Evolutionary conservation across 108 stramenopile species (phyloP).

Genomic region (Aurantiochytrium sp.): DNA sequence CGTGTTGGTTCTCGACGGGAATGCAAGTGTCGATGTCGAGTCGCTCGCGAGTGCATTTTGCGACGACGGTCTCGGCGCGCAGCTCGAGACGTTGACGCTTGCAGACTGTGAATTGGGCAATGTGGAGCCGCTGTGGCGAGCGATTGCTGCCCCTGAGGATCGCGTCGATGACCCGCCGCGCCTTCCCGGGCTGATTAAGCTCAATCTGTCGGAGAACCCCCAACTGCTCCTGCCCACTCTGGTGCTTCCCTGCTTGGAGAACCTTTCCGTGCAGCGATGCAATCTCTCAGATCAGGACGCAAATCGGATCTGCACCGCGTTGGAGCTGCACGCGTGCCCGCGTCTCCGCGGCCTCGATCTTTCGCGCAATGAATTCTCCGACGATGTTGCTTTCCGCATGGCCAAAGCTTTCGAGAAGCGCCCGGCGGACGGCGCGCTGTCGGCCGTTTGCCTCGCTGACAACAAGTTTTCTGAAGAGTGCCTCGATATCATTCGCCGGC

Average conservation of each 20-base stretch:
- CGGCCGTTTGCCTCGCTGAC: not conserved
- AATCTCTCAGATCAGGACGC: not conserved
- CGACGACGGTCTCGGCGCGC: not conserved
- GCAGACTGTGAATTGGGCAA: not conserved
- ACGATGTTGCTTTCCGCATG: not conserved
- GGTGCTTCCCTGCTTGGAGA: not conserved
- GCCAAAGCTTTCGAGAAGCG: not conserved
- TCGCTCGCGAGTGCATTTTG: not conserved
- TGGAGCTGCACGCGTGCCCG: not conserved
- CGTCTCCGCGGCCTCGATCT: not conserved
- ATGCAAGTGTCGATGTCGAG: not conserved
- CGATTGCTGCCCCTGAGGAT: not conserved
- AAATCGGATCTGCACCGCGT: not conserved
- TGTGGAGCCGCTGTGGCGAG: not conserved
- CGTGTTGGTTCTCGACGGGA: not conserved
- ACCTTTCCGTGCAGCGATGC: not conserved
- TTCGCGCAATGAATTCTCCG: not conserved
- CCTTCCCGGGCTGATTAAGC: not conserved
- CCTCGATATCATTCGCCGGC: not conserved
- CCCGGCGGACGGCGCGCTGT: not conserved
- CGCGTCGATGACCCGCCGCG: not conserved
- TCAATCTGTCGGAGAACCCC: not conserved
- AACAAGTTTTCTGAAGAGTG: not conserved
- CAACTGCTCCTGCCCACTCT: not conserved
- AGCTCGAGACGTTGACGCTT: not conserved